A percentile compares a stretch with the other conserved stretches of the same genome.
phyloP scores from a whole-genome alignment of 2,329 filamentous ascomycete genomes.

The Coniochaeta ligniaria region DNA sequence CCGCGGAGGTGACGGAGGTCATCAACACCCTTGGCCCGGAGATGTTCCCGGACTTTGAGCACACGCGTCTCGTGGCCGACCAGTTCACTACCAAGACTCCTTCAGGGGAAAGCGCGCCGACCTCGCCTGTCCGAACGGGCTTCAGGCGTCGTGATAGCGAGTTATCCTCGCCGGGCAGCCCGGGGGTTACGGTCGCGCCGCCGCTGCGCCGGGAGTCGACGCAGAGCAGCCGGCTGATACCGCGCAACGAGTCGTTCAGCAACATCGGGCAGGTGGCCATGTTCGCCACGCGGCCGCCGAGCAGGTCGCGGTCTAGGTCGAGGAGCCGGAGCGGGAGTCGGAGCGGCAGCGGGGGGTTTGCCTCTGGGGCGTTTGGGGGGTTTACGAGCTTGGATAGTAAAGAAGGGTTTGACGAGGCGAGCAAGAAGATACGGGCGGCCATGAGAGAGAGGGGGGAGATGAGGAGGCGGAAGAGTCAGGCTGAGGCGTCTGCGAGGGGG shows the following conservation, averaged over 20 bases:
- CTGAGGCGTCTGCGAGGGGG: constrained; percentile 27
- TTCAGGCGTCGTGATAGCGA: constrained; percentile 39
- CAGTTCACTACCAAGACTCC: constrained; percentile 31
- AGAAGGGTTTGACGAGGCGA: constrained; percentile 75
- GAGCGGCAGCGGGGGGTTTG: constrained; percentile 41
- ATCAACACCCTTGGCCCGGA: constrained; percentile 96
- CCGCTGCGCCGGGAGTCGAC: constrained; percentile 42
- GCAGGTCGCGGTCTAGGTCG: constrained; percentile 71
- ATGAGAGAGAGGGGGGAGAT: constrained; percentile 71
- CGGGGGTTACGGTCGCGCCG: constrained; percentile 13
- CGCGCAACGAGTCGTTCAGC: constrained; percentile 88
- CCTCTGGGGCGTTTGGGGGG: constrained; percentile 54
- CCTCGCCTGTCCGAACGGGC: constrained; percentile 17
- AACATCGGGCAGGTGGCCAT: constrained; percentile 83
- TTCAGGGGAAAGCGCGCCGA: constrained; percentile 20
- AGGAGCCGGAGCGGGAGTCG: constrained; percentile 63
- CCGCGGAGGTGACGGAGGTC: constrained; percentile 75
- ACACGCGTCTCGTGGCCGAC: constrained; percentile 60
- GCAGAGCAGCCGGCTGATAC: constrained; percentile 48
- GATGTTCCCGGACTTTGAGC: constrained; percentile 93
- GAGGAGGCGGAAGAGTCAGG: constrained; percentile 44
- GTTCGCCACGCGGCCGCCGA: constrained; percentile 84
- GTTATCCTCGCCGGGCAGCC: constrained; percentile 27
- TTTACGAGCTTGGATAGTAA: constrained; percentile 63
- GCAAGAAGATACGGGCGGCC: constrained; percentile 72